These are phyloP conservation scores for Ceriops tagal DNA, from an alignment of 345 rosid genomes.

Conservation along the genomic window DNA sequence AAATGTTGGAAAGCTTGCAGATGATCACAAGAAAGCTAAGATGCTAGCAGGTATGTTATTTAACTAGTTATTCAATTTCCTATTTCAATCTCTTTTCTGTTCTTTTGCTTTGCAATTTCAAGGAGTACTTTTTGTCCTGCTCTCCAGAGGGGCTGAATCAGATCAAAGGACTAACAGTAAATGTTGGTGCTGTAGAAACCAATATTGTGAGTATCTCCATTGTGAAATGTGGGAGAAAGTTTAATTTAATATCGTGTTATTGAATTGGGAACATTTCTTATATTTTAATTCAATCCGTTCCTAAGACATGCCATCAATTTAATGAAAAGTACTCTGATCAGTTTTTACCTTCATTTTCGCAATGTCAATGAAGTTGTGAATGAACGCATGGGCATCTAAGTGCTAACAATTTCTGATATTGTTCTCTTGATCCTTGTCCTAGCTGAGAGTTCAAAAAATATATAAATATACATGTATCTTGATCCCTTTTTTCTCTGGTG, in stretches of 20 bases:
- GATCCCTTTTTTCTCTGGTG: neutral
- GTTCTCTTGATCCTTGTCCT: too few species aligned
- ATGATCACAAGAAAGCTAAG: conserved; percentile 81
- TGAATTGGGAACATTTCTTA: neutral
- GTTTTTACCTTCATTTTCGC: too few species aligned
- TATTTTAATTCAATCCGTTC: neutral
- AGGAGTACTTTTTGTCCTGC: neutral
- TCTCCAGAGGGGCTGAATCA: conserved; percentile 62
- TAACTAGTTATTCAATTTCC: neutral
- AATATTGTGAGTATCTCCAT: conserved; percentile 63
- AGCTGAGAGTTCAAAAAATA: too few species aligned
- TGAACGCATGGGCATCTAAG: too few species aligned
- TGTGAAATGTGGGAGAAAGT: neutral
- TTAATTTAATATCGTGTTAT: too few species aligned
- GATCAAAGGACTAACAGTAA: conserved; percentile 61
- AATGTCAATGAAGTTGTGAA: too few species aligned
- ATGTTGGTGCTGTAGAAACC: conserved; percentile 72
- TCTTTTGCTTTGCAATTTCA: neutral
- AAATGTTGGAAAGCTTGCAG: conserved; percentile 57
- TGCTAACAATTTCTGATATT: too few species aligned
- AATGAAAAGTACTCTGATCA: too few species aligned
- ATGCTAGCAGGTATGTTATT: conserved; percentile 59
- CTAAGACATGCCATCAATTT: neutral
- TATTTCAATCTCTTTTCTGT: neutral
- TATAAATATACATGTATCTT: neutral